Base-by-base conservation (phyloP, 129 eudicot species). In the Tagetes patula region DNA sequence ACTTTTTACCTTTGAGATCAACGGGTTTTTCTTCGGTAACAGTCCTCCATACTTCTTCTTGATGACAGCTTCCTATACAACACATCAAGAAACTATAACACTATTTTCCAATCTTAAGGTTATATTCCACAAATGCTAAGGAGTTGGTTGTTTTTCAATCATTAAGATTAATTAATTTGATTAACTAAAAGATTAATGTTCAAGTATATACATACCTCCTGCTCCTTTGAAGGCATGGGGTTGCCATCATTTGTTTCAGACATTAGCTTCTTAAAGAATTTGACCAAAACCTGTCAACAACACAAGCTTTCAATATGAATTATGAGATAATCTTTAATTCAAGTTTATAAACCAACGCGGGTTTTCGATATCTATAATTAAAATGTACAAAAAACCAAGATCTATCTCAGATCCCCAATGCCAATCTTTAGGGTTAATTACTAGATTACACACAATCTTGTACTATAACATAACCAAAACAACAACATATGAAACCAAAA, bases 11-110 rank as follows among this genome's bases (percentile, higher is more conserved):
- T 89, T 89, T 10, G 98, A 85, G 76, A 92, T 92, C 41, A 92
- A 71, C 12, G 96, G 94, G 73, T 79, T 83, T 72, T 87, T 92
- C 88, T 82, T 92, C 31, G 88, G 89, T 58, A 89, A 8, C 71
- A 92, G 73, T 30, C 96, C 98, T 71, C 98, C 98, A 75, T 92
- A 89, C 86, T 92, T 92, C 82, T 87, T 92, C 98, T 89, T 92
- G 70, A 92, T 77, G 8, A 80, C 78, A 36, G 83, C 87, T 75
- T 84, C 97, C 96, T 92, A 76, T 70, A 70, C 36, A 74, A 46
- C 52, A 39, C 54, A 72, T 41, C 8, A 45, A 9, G 73, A 71
- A 38, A 53, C 47, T 43, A 45, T 11, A 43, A 58, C 13, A 71
- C 32, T 6, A 5, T 42, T 53, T 53, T 41, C 39, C 8, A 40